Conservation (phyloP, 352 stramenopile species). For the Pythium scleroteichum region DNA sequence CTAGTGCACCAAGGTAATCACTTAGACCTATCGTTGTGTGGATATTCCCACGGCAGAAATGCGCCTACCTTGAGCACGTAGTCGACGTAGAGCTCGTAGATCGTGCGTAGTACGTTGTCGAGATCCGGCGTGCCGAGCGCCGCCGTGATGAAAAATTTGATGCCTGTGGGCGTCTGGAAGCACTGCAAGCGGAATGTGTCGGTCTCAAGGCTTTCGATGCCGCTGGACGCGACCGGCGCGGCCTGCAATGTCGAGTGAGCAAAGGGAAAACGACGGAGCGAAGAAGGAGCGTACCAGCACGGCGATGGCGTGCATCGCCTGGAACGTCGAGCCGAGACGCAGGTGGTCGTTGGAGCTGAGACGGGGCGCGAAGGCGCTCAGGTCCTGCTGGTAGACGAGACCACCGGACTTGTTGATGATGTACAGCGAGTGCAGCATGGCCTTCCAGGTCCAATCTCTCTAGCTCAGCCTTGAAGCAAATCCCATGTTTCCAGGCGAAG, state of each 20-base stretch:
- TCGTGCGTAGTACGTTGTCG: conserved; percentile 78
- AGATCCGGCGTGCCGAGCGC: conserved; percentile 82
- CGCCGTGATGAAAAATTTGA: conserved; percentile 95
- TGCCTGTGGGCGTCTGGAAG: conserved; percentile 91
- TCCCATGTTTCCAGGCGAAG: background rate
- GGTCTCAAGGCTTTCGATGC: conserved; percentile 92
- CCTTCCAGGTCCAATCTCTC: background rate
- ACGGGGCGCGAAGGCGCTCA: conserved; percentile 80
- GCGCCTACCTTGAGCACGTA: conserved; percentile 91
- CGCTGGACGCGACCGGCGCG: conserved; percentile 76
- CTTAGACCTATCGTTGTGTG: too few relatives aligned
- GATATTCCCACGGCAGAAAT: too few relatives aligned
- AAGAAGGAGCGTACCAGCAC: conserved; percentile 44
- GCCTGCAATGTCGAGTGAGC: conserved; percentile 36
- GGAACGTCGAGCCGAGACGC: conserved; percentile 93
- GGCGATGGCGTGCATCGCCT: conserved; percentile 93
- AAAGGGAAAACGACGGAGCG: conserved; percentile 1
- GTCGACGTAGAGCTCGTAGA: conserved; percentile 95
- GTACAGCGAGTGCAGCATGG: conserved; percentile 92
- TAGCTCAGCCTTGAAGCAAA: background rate
- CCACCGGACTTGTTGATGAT: conserved; percentile 94
- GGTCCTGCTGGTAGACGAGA: conserved; percentile 92
- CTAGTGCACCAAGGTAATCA: conserved; percentile 39
- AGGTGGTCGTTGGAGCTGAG: conserved; percentile 92
- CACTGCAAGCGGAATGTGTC: conserved; percentile 92